These are phyloP conservation scores for Plenodomus tracheiphilus DNA, from an alignment of 2,329 filamentous ascomycete species.

Conservation along the genomic window DNA sequence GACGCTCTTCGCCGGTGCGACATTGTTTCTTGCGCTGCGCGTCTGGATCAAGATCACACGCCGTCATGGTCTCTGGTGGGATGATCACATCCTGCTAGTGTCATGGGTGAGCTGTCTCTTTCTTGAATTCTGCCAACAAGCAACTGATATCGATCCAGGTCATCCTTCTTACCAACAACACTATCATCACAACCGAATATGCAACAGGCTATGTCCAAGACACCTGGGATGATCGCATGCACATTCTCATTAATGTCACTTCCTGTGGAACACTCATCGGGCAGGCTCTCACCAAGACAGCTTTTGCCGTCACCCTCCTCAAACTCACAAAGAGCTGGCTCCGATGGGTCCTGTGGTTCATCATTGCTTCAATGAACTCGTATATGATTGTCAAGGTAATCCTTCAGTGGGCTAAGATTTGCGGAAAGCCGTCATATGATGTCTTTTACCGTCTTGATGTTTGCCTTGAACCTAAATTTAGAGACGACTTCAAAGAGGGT, in stretches of 20 bases:
- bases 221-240: slow-evolving; percentile 57
- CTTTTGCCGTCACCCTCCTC: slow-evolving; percentile 47
- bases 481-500: slow-evolving; percentile 53
- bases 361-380: slow-evolving; percentile 54
- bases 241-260: slow-evolving; percentile 55
- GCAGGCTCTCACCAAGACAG: slow-evolving; percentile 44
- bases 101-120: slow-evolving; percentile 37
- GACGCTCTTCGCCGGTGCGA: slow-evolving; percentile 45
- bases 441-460: slow-evolving; percentile 55
- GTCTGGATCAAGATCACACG: slow-evolving; percentile 45
- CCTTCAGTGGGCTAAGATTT: slow-evolving; percentile 56
- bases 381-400: slow-evolving; percentile 55
- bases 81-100: slow-evolving; percentile 45
- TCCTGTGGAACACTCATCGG: slow-evolving; percentile 46
- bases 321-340: slow-evolving; percentile 53
- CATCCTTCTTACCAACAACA: slow-evolving; percentile 51
- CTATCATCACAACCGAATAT: slow-evolving; percentile 52
- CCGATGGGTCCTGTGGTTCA: slow-evolving; percentile 53
- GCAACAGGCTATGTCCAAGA: slow-evolving; percentile 54
- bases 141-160: slow-evolving; percentile 33
- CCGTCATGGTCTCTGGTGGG: slow-evolving; percentile 47
- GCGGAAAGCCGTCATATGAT: slow-evolving; percentile 48
- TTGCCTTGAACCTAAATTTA: slow-evolving; percentile 47
- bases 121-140: background rate
- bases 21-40: slow-evolving; percentile 40